A percentile compares a stretch with the other conserved stretches of the same genome.
These are phyloP conservation scores for Aureobasidium musti DNA, from an alignment of 2,329 filamentous ascomycete species.

Conservation along the genomic window DNA sequence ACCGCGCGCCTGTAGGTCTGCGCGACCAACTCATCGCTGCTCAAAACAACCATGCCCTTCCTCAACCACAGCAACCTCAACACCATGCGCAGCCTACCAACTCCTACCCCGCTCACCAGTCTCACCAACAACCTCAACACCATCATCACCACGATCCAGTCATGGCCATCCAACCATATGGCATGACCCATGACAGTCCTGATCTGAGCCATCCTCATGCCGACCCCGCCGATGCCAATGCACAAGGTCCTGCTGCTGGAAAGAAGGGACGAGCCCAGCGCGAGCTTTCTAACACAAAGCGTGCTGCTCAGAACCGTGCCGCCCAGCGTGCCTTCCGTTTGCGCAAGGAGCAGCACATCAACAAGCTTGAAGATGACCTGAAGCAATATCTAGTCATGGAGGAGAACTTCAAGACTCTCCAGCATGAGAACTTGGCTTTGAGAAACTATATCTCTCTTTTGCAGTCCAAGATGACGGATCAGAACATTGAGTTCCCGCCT, in stretches of 20 bases:
- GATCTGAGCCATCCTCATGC: background rate
- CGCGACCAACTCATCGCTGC: slow-evolving; percentile 64
- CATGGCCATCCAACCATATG: slow-evolving; percentile 29
- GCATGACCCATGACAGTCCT: slow-evolving; percentile 6
- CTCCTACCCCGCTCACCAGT: slow-evolving; percentile 47
- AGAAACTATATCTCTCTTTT: slow-evolving; percentile 91
- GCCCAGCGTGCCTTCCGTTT: slow-evolving; percentile 98
- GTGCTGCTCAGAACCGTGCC: slow-evolving; percentile 93
- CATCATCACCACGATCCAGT: slow-evolving; percentile 38
- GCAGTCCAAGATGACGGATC: slow-evolving; percentile 81
- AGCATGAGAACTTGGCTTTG: slow-evolving; percentile 85
- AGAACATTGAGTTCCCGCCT: slow-evolving; percentile 79
- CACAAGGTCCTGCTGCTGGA: slow-evolving; percentile 45
- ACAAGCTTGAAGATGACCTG: slow-evolving; percentile 93
- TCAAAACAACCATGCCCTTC: slow-evolving; percentile 48
- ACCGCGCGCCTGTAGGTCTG: slow-evolving; percentile 51
- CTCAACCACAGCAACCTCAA: slow-evolving; percentile 41
- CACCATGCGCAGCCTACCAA: slow-evolving; percentile 37
- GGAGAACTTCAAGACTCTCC: slow-evolving; percentile 74
- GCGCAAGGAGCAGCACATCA: slow-evolving; percentile 97
- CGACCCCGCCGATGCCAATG: background rate
- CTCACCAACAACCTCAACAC: slow-evolving; percentile 41
- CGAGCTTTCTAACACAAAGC: slow-evolving; percentile 92
- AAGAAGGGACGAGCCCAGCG: slow-evolving; percentile 75
- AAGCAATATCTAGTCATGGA: slow-evolving; percentile 76